These are phyloP conservation scores for Podospora anserina DNA, from an alignment of 495 filamentous ascomycete genomes.

Conservation along the genomic window DNA sequence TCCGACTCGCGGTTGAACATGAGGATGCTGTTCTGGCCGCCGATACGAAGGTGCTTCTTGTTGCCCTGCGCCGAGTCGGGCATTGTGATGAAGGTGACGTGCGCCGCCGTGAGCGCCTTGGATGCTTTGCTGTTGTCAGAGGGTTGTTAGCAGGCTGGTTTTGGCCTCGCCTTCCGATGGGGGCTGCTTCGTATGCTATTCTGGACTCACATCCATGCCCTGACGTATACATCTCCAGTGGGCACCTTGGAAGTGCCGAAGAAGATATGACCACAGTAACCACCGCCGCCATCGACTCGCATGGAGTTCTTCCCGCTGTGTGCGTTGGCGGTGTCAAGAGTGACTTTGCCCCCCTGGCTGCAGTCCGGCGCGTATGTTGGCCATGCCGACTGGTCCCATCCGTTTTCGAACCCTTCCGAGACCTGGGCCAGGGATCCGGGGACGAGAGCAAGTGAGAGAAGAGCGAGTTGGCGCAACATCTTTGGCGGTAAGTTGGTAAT, in stretches of 20 bases:
- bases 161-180: too few species aligned
- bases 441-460: slow-evolving; percentile 46
- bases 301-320: slow-evolving; percentile 57
- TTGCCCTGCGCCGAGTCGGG: slow-evolving; percentile 51
- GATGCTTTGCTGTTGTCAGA: slow-evolving; percentile 45
- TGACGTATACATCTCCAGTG: slow-evolving; percentile 54
- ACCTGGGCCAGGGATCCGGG: slow-evolving; percentile 49
- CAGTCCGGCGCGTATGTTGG: slow-evolving; percentile 55
- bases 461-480: slow-evolving; percentile 18
- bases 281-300: slow-evolving; percentile 50
- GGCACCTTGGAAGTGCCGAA: slow-evolving; percentile 55
- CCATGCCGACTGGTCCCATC: slow-evolving; percentile 53
- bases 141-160: not conserved
- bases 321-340: slow-evolving; percentile 49
- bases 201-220: slow-evolving; percentile 49
- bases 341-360: slow-evolving; percentile 54
- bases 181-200: not conserved
- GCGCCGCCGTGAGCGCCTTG: slow-evolving; percentile 50
- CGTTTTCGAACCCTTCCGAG: slow-evolving; percentile 52
- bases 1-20: slow-evolving; percentile 61
- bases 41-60: slow-evolving; percentile 58
- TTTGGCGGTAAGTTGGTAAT: too few species aligned
- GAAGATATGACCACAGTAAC: slow-evolving; percentile 60
- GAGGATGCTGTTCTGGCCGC: slow-evolving; percentile 54
- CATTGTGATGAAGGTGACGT: slow-evolving; percentile 62